Conservation (phyloP, 2,329 filamentous ascomycete genomes). For the Tolypocladium album region DNA sequence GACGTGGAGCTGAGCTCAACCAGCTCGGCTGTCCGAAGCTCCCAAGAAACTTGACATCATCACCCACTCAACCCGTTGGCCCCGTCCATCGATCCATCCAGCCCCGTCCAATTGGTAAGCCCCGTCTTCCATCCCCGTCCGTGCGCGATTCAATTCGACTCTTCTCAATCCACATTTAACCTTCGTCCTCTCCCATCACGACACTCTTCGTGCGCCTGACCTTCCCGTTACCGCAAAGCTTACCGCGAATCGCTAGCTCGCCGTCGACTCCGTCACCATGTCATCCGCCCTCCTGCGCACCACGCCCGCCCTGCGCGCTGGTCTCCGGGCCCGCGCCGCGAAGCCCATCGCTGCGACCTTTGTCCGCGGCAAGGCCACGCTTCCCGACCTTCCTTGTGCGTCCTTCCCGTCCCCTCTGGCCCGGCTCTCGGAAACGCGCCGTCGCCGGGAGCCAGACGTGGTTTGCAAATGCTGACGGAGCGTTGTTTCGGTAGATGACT, state of each 20-base stretch:
- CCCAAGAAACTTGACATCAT: constrained; percentile 3
- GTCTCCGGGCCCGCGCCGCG: constrained; percentile 56
- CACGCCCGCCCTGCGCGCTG: constrained; percentile 55
- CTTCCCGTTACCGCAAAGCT: neutral
- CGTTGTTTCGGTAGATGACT: constrained; percentile 59
- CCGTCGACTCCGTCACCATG: constrained; percentile 39
- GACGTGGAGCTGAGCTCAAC: constrained; percentile 6
- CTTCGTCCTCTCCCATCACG: constrained; percentile 4
- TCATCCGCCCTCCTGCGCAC: constrained; percentile 66
- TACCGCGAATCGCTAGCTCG: neutral
- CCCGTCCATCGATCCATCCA: neutral
- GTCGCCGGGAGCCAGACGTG: no score
- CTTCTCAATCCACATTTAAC: neutral
- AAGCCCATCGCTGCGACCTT: constrained; percentile 59
- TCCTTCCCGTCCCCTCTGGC: neutral
- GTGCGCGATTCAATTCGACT: neutral
- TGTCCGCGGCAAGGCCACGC: constrained; percentile 77
- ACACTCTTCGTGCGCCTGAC: neutral
- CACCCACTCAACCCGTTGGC: constrained; percentile 5
- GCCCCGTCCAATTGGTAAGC: constrained; percentile 1
- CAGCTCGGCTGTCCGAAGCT: constrained; percentile 3
- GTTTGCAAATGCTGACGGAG: neutral
- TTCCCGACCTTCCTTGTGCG: constrained; percentile 69
- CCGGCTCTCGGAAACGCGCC: no score
- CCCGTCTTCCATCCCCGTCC: neutral